Evolutionary conservation across 192 early-diverging fungal species (phyloP).

Genomic region (Spinellus fusiger): DNA sequence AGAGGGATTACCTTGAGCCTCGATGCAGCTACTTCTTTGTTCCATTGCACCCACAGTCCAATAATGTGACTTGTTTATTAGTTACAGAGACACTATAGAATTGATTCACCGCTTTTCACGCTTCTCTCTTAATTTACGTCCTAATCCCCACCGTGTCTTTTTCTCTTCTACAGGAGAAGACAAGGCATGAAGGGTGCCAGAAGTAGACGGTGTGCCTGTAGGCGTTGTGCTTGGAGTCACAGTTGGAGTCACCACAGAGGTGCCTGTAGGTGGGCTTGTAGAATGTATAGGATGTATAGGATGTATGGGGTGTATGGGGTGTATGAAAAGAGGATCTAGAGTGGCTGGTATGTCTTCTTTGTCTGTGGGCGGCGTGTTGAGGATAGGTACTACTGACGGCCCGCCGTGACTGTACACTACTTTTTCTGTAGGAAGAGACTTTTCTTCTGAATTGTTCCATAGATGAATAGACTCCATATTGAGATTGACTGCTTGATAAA

Average conservation of each 20-base stretch:
- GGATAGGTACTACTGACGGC: neutral
- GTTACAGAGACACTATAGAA: neutral
- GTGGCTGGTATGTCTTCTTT: too few relatives aligned
- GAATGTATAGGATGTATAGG: too few relatives aligned
- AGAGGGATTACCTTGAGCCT: neutral
- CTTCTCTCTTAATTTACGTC: slow-evolving; percentile 9
- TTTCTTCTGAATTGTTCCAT: neutral
- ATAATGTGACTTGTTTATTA: neutral
- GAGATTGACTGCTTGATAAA: slow-evolving; percentile 58
- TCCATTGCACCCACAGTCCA: neutral
- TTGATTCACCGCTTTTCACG: slow-evolving; percentile 1
- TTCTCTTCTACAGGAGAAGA: slow-evolving; percentile 1
- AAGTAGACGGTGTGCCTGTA: neutral
- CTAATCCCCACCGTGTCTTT: slow-evolving; percentile 12
- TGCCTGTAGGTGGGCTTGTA: neutral
- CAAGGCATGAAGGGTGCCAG: neutral
- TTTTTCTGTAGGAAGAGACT: neutral
- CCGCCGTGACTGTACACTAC: neutral
- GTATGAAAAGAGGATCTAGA: too few relatives aligned
- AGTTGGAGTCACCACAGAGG: neutral
- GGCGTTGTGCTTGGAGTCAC: neutral
- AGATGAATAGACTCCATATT: slow-evolving; percentile 22
- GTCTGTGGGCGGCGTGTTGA: neutral
- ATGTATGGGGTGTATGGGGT: too few relatives aligned
- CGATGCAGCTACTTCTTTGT: neutral